Evolutionary conservation across 2,329 filamentous ascomycete species (phyloP).

Genomic region (Stagonosporopsis tanaceti): DNA sequence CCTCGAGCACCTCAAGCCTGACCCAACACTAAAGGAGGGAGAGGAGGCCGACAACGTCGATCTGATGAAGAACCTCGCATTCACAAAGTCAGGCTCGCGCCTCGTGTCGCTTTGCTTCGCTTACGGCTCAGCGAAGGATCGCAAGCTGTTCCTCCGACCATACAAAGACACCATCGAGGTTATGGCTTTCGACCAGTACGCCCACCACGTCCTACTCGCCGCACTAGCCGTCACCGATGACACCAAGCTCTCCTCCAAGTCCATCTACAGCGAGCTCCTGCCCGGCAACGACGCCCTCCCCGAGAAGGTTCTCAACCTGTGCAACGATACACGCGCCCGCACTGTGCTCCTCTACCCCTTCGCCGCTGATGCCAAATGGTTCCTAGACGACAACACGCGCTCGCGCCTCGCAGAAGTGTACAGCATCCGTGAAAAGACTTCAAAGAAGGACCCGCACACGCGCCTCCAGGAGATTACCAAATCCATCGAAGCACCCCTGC

Average conservation of each 20-base stretch:
- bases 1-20: slow-evolving; percentile 87
- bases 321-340: slow-evolving; percentile 70
- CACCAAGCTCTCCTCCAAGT: slow-evolving; percentile 85
- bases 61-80: slow-evolving; percentile 92
- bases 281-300: slow-evolving; percentile 60
- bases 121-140: slow-evolving; percentile 87
- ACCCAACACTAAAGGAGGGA: slow-evolving; percentile 75
- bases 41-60: slow-evolving; percentile 61
- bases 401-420: slow-evolving; percentile 79
- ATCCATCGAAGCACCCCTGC: slow-evolving; percentile 75
- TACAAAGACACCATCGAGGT: slow-evolving; percentile 90
- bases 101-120: slow-evolving; percentile 84
- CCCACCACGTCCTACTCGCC: slow-evolving; percentile 81
- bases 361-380: slow-evolving; percentile 68
- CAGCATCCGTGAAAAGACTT: slow-evolving; percentile 80
- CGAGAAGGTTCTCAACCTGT: slow-evolving; percentile 70
- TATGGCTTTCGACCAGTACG: slow-evolving; percentile 82
- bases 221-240: slow-evolving; percentile 94
- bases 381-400: slow-evolving; percentile 69
- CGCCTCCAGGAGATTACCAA: slow-evolving; percentile 79
- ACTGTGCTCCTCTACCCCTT: slow-evolving; percentile 82
- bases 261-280: slow-evolving; percentile 86
- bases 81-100: slow-evolving; percentile 86
- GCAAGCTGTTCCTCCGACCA: slow-evolving; percentile 84
- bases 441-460: slow-evolving; percentile 85